Evolutionary conservation across 2,329 filamentous ascomycete genomes (phyloP).

Genomic region (Penicillium sp.): DNA sequence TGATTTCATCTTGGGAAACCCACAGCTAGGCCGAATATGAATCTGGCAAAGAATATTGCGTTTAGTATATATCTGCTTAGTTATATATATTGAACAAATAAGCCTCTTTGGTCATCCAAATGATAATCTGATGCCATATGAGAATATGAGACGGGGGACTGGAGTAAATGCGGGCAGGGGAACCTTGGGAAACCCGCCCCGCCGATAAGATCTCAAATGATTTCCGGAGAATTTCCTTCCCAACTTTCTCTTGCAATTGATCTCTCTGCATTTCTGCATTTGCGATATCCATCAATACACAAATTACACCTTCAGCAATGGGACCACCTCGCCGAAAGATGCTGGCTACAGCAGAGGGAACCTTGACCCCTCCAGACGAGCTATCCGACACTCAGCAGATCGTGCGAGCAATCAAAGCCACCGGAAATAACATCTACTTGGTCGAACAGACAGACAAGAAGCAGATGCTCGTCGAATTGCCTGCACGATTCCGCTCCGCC

Average conservation of each 20-base stretch:
- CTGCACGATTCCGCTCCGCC: conserved; percentile 80
- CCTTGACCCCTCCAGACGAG: conserved; percentile 58
- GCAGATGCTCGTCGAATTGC: conserved; percentile 73
- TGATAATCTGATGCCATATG: background rate
- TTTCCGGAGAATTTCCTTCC: conserved; percentile 1
- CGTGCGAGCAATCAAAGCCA: conserved; percentile 74
- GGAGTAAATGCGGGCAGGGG: conserved; percentile 2
- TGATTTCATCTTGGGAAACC: background rate
- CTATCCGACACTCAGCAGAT: conserved; percentile 59
- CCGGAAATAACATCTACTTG: conserved; percentile 85
- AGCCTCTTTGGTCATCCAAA: too few relatives aligned
- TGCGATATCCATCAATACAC: background rate
- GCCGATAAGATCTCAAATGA: conserved; percentile 21
- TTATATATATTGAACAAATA: background rate
- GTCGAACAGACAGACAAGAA: conserved; percentile 68
- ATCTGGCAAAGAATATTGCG: background rate
- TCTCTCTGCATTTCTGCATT: too few relatives aligned
- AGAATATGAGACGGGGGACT: too few relatives aligned
- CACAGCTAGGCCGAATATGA: background rate
- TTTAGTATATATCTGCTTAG: background rate
- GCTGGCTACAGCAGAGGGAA: conserved; percentile 72
- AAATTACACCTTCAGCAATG: conserved; percentile 48
- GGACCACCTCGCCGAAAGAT: conserved; percentile 73
- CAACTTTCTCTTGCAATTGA: background rate
- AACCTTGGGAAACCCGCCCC: conserved; percentile 13